Conservation (phyloP, 78 protist species). For the Carpediemonas membranifera region DNA sequence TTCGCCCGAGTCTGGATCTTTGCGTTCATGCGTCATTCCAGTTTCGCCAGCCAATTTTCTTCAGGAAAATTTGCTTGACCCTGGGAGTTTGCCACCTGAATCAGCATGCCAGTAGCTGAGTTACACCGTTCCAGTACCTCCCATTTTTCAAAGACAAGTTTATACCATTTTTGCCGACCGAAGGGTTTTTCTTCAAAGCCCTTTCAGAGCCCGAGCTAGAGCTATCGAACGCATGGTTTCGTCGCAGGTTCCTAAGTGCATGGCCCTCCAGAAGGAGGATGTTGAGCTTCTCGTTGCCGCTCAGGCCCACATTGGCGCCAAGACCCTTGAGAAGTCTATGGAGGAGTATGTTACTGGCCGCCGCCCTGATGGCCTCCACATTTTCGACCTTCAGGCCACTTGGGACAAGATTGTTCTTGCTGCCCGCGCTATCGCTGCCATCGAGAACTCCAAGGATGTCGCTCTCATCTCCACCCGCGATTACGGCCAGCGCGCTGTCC, state of each 20-base stretch:
- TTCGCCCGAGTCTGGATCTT: too few relatives aligned
- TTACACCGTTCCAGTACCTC: too few relatives aligned
- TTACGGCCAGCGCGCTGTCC: constrained; percentile 92
- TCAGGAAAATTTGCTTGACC: too few relatives aligned
- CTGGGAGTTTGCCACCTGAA: too few relatives aligned
- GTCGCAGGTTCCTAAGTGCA: background rate
- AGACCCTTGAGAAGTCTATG: background rate
- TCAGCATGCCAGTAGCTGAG: too few relatives aligned
- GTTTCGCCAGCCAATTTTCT: too few relatives aligned
- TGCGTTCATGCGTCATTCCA: too few relatives aligned
- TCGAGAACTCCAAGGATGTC: constrained; percentile 92
- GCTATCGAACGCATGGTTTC: too few relatives aligned
- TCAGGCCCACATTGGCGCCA: constrained; percentile 7
- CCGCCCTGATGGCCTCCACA: constrained; percentile 52
- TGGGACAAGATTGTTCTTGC: constrained; percentile 98
- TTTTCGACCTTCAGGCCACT: constrained; percentile 90
- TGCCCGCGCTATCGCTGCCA: constrained; percentile 91
- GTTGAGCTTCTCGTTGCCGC: constrained; percentile 1
- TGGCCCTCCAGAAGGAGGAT: constrained; percentile 5
- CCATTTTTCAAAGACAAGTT: too few relatives aligned
- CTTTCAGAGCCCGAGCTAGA: too few relatives aligned
- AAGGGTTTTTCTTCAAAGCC: too few relatives aligned
- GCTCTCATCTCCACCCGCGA: constrained; percentile 69
- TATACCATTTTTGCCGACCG: too few relatives aligned
- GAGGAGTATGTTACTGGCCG: background rate